phyloP scores from a whole-genome alignment of 1,139 yeast genomes.

The Torulaspora pretoriensis region DNA sequence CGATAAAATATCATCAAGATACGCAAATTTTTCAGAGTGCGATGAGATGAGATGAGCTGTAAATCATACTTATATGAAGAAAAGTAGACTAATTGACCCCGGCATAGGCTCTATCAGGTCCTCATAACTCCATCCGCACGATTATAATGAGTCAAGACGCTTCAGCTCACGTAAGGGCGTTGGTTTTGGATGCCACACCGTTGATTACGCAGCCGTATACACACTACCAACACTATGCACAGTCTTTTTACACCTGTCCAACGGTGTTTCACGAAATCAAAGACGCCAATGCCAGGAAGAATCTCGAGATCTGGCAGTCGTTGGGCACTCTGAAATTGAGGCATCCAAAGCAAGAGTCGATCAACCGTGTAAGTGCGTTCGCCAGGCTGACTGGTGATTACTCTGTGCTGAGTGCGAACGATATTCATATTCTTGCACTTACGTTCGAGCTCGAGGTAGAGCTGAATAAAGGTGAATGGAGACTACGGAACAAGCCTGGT shows the following conservation, averaged over 20 bases:
- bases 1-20: background rate
- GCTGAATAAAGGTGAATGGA: slow-evolving; percentile 60
- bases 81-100: background rate
- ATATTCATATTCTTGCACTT: slow-evolving; percentile 86
- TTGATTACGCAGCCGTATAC: slow-evolving; percentile 82
- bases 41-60: slow-evolving; percentile 9
- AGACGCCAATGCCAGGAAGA: slow-evolving; percentile 80
- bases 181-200: slow-evolving; percentile 93
- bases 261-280: slow-evolving; percentile 82
- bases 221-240: slow-evolving; percentile 64
- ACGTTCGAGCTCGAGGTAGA: slow-evolving; percentile 84
- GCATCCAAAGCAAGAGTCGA: slow-evolving; percentile 68
- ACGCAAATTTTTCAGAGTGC: slow-evolving; percentile 4
- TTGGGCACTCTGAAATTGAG: slow-evolving; percentile 49
- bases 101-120: background rate
- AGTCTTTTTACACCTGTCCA: slow-evolving; percentile 78
- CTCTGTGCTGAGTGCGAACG: slow-evolving; percentile 81
- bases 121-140: background rate
- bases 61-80: background rate
- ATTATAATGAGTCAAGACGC: slow-evolving; percentile 15
- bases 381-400: slow-evolving; percentile 89
- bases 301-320: slow-evolving; percentile 74
- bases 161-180: slow-evolving; percentile 42
- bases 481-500: slow-evolving; percentile 71
- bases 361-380: slow-evolving; percentile 66